Base-by-base conservation (phyloP, 1,139 yeast genomes). In the Suhomyces guaymorum region DNA sequence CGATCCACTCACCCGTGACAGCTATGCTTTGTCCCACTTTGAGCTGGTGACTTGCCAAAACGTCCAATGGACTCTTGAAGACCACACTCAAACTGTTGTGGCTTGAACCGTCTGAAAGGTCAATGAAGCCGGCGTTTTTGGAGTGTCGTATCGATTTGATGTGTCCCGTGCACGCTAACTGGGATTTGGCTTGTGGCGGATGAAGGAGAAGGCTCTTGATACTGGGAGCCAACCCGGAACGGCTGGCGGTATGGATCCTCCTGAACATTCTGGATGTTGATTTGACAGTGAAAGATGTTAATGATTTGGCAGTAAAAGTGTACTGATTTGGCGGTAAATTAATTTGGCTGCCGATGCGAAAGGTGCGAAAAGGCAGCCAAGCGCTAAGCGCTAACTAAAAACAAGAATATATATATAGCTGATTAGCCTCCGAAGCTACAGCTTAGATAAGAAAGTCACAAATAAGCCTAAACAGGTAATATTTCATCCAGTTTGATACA, bases 51-150 rank as follows among this genome's bases (percentile, higher is more conserved):
- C 78, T 81, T 16, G 51, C 75, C 55, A 65, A 64, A 73, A 77
- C 21, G 57, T 46, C 15, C 9, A 37, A 43, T 10, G 64, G 60
- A 19, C 70, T 55, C 11, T 60, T 57, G 11, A 77, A 43, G 2
- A 87, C 85, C 19, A 89, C 74, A 47, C 80, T 82, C 35, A 89
- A 54, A 5, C 73, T 69, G 20, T 63, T 47, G 28, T 71, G 65
- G 4, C 74, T 62, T 0, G 94, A 71, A 1, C 97, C 97, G 55
- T 90, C 97, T 2, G 75, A 61, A 15, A 92, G 47, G 52, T 88
- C 96, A 6, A 89, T 66, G 55, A 92, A 92, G 1, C 89, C 85
- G 10, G 85, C 73, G 36, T 80, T 83, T 54, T 88, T 89, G 52
- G 87, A 74, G 24, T 72, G 61, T 37, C 96, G 72, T 3, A 86